Evolutionary conservation across 1,284 basidiomycete species (phyloP).

Genomic region (Prillingera fragicola): DNA sequence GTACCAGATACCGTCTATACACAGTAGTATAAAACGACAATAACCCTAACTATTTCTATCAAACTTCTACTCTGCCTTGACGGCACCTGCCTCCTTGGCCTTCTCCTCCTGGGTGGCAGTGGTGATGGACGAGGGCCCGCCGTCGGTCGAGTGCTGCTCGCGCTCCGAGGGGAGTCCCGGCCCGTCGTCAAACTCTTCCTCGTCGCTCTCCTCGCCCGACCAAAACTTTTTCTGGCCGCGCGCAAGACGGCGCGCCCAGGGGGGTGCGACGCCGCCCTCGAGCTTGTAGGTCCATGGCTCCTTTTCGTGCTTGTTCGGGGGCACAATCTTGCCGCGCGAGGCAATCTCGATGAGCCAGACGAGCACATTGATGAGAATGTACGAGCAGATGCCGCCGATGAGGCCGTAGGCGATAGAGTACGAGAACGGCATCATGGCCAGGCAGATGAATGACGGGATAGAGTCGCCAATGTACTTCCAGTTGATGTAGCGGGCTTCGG

Average conservation of each 20-base stretch:
- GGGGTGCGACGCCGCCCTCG: constrained; percentile 19
- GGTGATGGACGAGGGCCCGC: too few relatives aligned
- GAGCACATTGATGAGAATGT: constrained; percentile 16
- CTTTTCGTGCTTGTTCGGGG: constrained; percentile 18
- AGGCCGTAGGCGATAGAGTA: constrained; percentile 41
- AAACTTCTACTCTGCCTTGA: too few relatives aligned
- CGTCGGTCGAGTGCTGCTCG: too few relatives aligned
- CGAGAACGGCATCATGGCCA: constrained; percentile 69
- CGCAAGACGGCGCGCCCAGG: constrained; percentile 11
- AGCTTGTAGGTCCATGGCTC: constrained; percentile 18
- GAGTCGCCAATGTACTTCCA: constrained; percentile 84
- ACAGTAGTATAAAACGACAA: too few relatives aligned
- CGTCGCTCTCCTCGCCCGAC: too few relatives aligned
- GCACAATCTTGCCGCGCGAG: constrained; percentile 6
- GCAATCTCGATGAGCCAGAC: constrained; percentile 14
- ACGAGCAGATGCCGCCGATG: constrained; percentile 16
- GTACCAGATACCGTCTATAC: too few relatives aligned
- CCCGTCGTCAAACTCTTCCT: too few relatives aligned
- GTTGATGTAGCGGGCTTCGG: constrained; percentile 78
- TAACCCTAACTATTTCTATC: too few relatives aligned
- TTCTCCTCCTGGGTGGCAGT: too few relatives aligned
- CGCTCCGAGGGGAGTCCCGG: too few relatives aligned
- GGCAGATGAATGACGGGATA: constrained; percentile 72
- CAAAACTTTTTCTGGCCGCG: constrained; percentile 13
- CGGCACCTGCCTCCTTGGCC: too few relatives aligned